Evolutionary conservation across 2,329 filamentous ascomycete species (phyloP).

Genomic region (Emmonsia crescens): DNA sequence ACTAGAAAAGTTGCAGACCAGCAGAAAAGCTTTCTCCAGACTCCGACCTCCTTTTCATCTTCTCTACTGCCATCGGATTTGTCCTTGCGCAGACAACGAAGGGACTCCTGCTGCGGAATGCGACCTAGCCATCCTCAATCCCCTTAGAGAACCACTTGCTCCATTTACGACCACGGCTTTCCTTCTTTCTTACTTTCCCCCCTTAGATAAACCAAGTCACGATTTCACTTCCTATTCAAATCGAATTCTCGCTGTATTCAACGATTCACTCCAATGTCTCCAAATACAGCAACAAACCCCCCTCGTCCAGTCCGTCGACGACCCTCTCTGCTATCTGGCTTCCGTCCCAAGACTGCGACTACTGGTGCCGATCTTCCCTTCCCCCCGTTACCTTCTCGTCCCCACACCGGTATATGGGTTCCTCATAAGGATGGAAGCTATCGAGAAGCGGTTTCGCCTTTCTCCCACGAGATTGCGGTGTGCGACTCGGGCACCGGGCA

Average conservation of each 20-base stretch:
- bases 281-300: slow-evolving; percentile 1
- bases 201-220: neutral
- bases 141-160: neutral
- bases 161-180: neutral
- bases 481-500: neutral
- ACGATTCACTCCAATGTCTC: slow-evolving; percentile 7
- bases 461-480: slow-evolving; percentile 6
- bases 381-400: slow-evolving; percentile 3
- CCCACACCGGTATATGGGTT: slow-evolving; percentile 10
- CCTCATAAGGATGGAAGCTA: slow-evolving; percentile 8
- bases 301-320: slow-evolving; percentile 14
- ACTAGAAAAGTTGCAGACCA: neutral
- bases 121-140: neutral
- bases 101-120: neutral
- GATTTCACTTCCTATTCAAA: neutral
- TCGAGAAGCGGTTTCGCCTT: slow-evolving; percentile 7
- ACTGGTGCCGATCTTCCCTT: slow-evolving; percentile 16
- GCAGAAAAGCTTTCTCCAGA: neutral
- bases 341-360: slow-evolving; percentile 31
- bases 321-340: slow-evolving; percentile 28
- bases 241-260: neutral
- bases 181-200: neutral
- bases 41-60: neutral
- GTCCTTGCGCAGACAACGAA: neutral
- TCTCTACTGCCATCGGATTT: neutral